A percentile compares a stretch with the other conserved stretches of the same genome.
phyloP scores from a whole-genome alignment of 768 basidiomycete species.

The Nidularia pulvinata region DNA sequence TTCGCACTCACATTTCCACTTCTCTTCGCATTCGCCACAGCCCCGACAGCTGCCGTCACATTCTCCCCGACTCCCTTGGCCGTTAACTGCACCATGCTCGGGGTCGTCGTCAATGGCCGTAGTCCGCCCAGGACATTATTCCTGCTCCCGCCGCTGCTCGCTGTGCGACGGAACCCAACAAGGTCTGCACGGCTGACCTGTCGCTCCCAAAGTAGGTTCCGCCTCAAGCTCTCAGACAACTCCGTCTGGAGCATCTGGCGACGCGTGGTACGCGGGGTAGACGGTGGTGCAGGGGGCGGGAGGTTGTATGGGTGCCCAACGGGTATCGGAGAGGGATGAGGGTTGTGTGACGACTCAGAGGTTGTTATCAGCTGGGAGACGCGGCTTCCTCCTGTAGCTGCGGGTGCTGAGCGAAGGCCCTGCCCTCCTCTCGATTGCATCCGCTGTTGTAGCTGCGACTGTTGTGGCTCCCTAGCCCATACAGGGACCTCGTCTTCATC shows the following conservation, averaged over 20 bases:
- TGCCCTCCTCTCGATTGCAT: conserved; percentile 7
- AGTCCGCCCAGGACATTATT: conserved; percentile 19
- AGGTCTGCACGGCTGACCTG: conserved; percentile 58
- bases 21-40: background rate
- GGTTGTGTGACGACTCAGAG: background rate
- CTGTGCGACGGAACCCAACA: conserved; percentile 26
- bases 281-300: conserved; percentile 61
- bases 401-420: background rate
- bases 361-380: background rate
- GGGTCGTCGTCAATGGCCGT: conserved; percentile 27
- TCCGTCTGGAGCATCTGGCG: conserved; percentile 84
- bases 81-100: conserved; percentile 39
- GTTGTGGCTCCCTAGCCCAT: conserved; percentile 13
- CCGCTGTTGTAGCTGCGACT: conserved; percentile 6
- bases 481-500: conserved; percentile 19
- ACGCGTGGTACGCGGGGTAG: conserved; percentile 85
- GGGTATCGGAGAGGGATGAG: conserved; percentile 50
- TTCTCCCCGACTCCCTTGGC: conserved; percentile 24
- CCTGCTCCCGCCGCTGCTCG: conserved; percentile 22
- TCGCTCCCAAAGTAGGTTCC: conserved; percentile 82
- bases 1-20: background rate
- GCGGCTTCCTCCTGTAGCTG: conserved; percentile 1
- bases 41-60: no score
- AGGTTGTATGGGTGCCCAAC: conserved; percentile 73
- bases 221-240: conserved; percentile 80